phyloP scores from a whole-genome alignment of 768 basidiomycete genomes.

The Lactarius deliciosus region DNA sequence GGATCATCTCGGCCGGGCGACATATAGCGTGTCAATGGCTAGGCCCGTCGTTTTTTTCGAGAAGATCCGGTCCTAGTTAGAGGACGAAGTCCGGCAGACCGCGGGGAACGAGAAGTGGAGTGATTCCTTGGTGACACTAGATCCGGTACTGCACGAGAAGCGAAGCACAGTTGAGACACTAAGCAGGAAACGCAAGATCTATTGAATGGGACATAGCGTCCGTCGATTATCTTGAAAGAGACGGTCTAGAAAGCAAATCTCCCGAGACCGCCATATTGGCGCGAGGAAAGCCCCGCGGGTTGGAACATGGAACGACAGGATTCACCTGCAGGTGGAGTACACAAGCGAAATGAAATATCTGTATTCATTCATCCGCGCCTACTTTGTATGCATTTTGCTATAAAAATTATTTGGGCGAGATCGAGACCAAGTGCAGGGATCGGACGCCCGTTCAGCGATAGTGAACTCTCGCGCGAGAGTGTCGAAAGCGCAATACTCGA shows the following conservation, averaged over 20 bases:
- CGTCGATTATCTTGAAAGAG: constrained; percentile 21
- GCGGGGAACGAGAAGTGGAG: constrained; percentile 15
- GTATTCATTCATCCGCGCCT: constrained; percentile 7
- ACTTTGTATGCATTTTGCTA: constrained; percentile 21
- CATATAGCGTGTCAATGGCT: constrained; percentile 10
- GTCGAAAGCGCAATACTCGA: constrained; percentile 6
- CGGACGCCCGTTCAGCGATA: constrained; percentile 18
- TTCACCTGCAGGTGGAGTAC: constrained; percentile 20
- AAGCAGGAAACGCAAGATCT: constrained; percentile 18
- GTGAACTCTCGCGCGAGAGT: constrained; percentile 7
- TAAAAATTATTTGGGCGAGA: constrained; percentile 14
- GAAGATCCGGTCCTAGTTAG: constrained; percentile 11
- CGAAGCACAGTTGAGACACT: constrained; percentile 15
- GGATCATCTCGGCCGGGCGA: constrained; percentile 7
- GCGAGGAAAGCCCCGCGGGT: constrained; percentile 21
- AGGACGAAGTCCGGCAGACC: constrained; percentile 22
- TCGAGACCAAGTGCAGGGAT: constrained; percentile 12
- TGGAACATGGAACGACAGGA: constrained; percentile 5
- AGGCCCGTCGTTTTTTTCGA: constrained; percentile 18
- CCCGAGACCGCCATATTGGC: constrained; percentile 23
- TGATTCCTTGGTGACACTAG: constrained; percentile 10
- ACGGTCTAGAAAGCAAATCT: constrained; percentile 26
- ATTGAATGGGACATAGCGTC: constrained; percentile 16
- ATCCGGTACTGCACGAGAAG: constrained; percentile 22
- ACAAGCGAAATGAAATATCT: constrained; percentile 24